Evolutionary conservation across 2,329 filamentous ascomycete species (phyloP), one percentile per base, ranked within the genome.

Genomic region (Talaromyces rugulosus): DNA sequence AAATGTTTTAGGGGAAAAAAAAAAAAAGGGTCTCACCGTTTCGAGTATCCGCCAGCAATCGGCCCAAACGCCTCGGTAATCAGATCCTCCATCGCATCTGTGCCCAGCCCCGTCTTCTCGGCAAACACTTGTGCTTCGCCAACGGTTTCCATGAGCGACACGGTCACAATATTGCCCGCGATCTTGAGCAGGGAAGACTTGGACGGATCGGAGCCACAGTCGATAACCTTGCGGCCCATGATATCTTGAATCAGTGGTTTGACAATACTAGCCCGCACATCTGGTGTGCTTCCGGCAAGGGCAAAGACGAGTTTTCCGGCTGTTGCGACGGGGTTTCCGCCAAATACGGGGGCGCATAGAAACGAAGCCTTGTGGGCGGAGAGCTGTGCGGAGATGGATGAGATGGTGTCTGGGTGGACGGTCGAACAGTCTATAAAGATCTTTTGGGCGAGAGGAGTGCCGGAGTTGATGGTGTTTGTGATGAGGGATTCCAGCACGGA

Each of bases 371-470:
- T 68, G 42, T 74, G 70, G 34, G 67, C 69, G 36, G 70, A 67
- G 7, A 80, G 66, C 60, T 73, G 66, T 8, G 71, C 66, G 7
- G 74, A 69, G 1, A 76, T 70, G 0, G 68, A 63, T 2, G 70
- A 68, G 9, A 77, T 74, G 1, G 90, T 91, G 57, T 91, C 86
- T 0, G 92, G 92, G 71, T 94, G 90, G 40, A 96, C 86, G 6
- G 92, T 96, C 3, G 90, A 94, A 81, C 89, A 92, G 70, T 96
- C 92, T 18, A 96, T 85, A 67, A 96, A 89, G 40, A 96, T 80
- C 80, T 96, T 96, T 66, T 87, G 89, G 33, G 81, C 81, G 36
- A 90, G 69, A 0, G 72, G 68, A 14, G 69, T 66, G 4, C 67
- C 69, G 3, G 65, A 70, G 42, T 60, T 67, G 54, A 70, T 57